Conservation (phyloP, 225 moss, liverwort and hornwort species). For the Bryum argenteum region DNA sequence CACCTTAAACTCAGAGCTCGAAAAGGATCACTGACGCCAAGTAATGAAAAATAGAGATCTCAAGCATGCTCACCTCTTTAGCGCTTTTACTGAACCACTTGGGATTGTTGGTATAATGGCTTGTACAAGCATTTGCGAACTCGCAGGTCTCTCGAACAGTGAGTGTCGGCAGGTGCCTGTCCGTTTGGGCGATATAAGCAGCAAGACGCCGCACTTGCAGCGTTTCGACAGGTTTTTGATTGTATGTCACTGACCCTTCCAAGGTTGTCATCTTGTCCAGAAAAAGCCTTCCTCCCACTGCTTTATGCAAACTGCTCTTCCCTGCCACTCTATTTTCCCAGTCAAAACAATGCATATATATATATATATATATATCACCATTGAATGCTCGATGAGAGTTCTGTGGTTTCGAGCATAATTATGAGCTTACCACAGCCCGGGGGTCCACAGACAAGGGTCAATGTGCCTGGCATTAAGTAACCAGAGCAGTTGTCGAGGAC, state of each 20-base stretch:
- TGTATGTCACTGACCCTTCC: constrained; percentile 65
- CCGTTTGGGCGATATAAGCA: constrained; percentile 77
- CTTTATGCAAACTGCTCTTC: constrained; percentile 81
- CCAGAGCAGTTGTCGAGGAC: constrained; percentile 80
- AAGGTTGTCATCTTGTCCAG: constrained; percentile 49
- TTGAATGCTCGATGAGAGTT: neutral
- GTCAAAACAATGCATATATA: neutral
- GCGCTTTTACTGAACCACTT: constrained; percentile 22
- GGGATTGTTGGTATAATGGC: constrained; percentile 44
- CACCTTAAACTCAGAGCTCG: neutral
- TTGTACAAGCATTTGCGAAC: constrained; percentile 72
- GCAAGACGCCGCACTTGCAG: constrained; percentile 73
- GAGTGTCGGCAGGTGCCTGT: constrained; percentile 72
- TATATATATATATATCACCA: too few species aligned
- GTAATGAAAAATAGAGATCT: neutral
- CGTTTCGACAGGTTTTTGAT: constrained; percentile 58
- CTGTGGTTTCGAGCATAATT: neutral
- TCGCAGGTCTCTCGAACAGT: constrained; percentile 76
- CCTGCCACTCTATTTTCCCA: constrained; percentile 43
- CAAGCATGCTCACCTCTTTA: constrained; percentile 8
- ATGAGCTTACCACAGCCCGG: constrained; percentile 71
- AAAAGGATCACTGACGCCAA: neutral
- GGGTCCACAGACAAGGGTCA: constrained; percentile 88
- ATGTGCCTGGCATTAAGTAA: constrained; percentile 87
- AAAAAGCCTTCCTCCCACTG: constrained; percentile 64